phyloP scores from a whole-genome alignment of 2,329 filamentous ascomycete genomes.

The Pseudogymnoascus sp. region DNA sequence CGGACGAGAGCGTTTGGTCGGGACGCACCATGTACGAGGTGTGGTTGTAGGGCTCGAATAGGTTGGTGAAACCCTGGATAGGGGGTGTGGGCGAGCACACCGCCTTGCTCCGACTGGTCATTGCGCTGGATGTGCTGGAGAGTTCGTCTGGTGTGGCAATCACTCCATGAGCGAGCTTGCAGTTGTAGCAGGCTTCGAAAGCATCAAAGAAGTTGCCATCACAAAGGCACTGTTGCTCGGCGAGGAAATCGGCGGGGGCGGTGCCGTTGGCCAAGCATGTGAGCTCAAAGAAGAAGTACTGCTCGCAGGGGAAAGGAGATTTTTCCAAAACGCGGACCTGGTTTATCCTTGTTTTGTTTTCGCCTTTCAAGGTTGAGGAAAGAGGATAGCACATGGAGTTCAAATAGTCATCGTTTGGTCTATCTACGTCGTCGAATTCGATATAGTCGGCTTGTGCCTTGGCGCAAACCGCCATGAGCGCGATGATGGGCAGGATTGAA shows the following conservation, averaged over 20 bases:
- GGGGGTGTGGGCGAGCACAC: neutral
- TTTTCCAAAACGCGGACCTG: neutral
- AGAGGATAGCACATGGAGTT: neutral
- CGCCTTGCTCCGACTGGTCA: neutral
- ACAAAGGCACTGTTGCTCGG: conserved; percentile 13
- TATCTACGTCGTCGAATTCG: neutral
- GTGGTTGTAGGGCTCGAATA: neutral
- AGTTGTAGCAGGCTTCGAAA: neutral
- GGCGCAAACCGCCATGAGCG: neutral
- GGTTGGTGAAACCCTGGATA: neutral
- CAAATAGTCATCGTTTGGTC: neutral
- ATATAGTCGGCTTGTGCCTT: too few species aligned
- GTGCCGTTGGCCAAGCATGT: conserved; percentile 10
- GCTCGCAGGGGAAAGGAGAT: neutral
- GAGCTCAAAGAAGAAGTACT: neutral
- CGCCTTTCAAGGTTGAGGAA: neutral
- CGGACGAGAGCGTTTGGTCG: neutral
- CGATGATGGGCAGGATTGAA: neutral
- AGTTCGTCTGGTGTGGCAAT: neutral
- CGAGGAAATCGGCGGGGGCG: conserved; percentile 9
- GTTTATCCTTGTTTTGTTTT: neutral
- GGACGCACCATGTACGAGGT: neutral
- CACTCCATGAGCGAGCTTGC: neutral
- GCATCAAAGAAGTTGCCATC: conserved; percentile 9
- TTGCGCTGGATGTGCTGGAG: neutral